These are phyloP conservation scores for Cryptococcus sp. DNA, from an alignment of 1,284 basidiomycete species.

Conservation along the genomic window DNA sequence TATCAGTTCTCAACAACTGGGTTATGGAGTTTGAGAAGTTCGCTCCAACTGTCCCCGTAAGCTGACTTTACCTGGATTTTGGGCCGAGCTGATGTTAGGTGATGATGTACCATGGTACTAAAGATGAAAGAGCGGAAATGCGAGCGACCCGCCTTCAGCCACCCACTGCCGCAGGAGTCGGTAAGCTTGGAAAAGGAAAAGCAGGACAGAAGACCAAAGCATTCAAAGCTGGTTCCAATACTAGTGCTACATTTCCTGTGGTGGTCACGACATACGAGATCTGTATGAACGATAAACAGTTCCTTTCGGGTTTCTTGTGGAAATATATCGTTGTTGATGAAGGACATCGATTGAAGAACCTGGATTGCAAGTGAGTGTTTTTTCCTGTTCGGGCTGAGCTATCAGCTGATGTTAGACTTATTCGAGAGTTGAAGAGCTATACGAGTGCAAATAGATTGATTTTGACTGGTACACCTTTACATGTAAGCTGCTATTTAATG, in stretches of 20 bases:
- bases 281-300: constrained; percentile 72
- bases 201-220: constrained; percentile 22
- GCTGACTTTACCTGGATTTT: background rate
- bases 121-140: constrained; percentile 68
- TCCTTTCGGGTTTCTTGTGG: constrained; percentile 69
- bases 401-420: constrained; percentile 52
- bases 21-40: constrained; percentile 79
- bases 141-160: constrained; percentile 54
- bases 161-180: constrained; percentile 23
- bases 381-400: background rate
- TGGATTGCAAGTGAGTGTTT: constrained; percentile 63
- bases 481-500: constrained; percentile 55
- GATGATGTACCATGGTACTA: constrained; percentile 83
- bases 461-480: constrained; percentile 87
- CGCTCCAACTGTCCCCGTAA: constrained; percentile 60
- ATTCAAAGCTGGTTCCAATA: constrained; percentile 19
- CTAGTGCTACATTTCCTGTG: constrained; percentile 39
- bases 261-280: constrained; percentile 91
- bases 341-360: constrained; percentile 89
- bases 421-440: constrained; percentile 87
- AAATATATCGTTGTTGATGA: constrained; percentile 96
- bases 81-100: constrained; percentile 45
- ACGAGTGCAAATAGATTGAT: constrained; percentile 81
- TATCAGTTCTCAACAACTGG: constrained; percentile 93
- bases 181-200: constrained; percentile 23